These are phyloP conservation scores for Suillus placidus DNA, from an alignment of 768 basidiomycete genomes.

Conservation along the genomic window DNA sequence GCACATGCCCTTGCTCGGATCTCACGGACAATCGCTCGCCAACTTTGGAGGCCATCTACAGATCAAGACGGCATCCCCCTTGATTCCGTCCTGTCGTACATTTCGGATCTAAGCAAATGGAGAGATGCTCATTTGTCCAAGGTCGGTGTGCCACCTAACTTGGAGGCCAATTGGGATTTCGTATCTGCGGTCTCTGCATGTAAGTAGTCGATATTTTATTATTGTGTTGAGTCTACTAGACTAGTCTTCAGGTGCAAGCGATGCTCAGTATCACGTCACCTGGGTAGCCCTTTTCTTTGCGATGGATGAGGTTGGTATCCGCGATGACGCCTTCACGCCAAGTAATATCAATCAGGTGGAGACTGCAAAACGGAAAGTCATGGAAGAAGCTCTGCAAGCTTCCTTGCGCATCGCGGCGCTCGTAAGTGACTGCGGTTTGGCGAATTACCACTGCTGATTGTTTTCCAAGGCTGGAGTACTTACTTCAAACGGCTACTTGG, in stretches of 20 bases:
- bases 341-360: slow-evolving; percentile 62
- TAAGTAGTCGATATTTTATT: slow-evolving; percentile 29
- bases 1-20: slow-evolving; percentile 83
- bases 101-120: slow-evolving; percentile 67
- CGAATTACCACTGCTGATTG: slow-evolving; percentile 9
- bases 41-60: slow-evolving; percentile 78
- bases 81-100: slow-evolving; percentile 59
- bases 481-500: slow-evolving; percentile 86
- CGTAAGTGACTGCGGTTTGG: slow-evolving; percentile 42
- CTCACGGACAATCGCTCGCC: slow-evolving; percentile 78
- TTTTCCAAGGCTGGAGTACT: slow-evolving; percentile 70
- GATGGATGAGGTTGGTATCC: slow-evolving; percentile 82
- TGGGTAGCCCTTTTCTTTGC: slow-evolving; percentile 86
- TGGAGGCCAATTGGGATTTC: slow-evolving; percentile 89
- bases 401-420: slow-evolving; percentile 89
- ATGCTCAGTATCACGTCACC: slow-evolving; percentile 90
- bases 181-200: slow-evolving; percentile 72
- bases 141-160: slow-evolving; percentile 86
- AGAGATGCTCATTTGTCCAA: slow-evolving; percentile 70
- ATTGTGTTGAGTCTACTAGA: neutral
- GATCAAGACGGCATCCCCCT: slow-evolving; percentile 79
- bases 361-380: slow-evolving; percentile 65
- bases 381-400: slow-evolving; percentile 82
- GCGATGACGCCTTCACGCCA: slow-evolving; percentile 48
- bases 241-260: slow-evolving; percentile 62